Base-by-base conservation (phyloP, 306 rosid genomes). In the Lotus japonicus region DNA sequence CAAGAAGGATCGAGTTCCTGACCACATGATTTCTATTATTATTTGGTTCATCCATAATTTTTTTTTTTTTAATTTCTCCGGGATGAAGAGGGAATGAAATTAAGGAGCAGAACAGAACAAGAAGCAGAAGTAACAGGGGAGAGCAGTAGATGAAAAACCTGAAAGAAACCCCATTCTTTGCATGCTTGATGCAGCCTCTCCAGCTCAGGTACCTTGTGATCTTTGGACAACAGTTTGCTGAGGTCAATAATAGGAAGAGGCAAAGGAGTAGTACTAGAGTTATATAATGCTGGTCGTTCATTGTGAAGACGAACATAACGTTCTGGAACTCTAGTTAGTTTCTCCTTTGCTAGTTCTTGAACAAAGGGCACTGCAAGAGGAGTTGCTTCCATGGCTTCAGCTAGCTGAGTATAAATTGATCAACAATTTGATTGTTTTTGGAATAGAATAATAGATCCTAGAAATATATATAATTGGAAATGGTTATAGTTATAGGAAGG, bases 91-190 rank as follows among this genome's bases (percentile, higher is more conserved):
- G 26, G 26, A 21, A 21, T 3, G 26, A 21, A 21, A n/a, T n/a
- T n/a, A n/a, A 21, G 26, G 26, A 21, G n/a, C n/a, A n/a, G n/a
- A n/a, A n/a, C n/a, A n/a, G n/a, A n/a, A n/a, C n/a, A n/a, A n/a
- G n/a, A n/a, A n/a, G n/a, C n/a, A n/a, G n/a, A n/a, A n/a, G n/a
- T 21, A 21, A 31, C 36, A 31, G 36, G 7, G 4, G 1, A 31
- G 5, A 5, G 36, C 36, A 31, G 0, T 31, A 35, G 31, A 26
- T 26, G 31, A 26, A 26, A 26, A 46, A 80, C 85, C 81, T 80
- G 85, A 17, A 84, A 84, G 74, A 83, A 84, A 43, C 88, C 85
- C 88, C 88, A 80, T 0, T 80, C 39, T 74, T 71, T 70, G 79
- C 85, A 73, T 1, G 87, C 83, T 60, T 7, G 7, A 65, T 83